Conservation (phyloP, 2,329 filamentous ascomycete species). For the Westerdykella sp. region DNA sequence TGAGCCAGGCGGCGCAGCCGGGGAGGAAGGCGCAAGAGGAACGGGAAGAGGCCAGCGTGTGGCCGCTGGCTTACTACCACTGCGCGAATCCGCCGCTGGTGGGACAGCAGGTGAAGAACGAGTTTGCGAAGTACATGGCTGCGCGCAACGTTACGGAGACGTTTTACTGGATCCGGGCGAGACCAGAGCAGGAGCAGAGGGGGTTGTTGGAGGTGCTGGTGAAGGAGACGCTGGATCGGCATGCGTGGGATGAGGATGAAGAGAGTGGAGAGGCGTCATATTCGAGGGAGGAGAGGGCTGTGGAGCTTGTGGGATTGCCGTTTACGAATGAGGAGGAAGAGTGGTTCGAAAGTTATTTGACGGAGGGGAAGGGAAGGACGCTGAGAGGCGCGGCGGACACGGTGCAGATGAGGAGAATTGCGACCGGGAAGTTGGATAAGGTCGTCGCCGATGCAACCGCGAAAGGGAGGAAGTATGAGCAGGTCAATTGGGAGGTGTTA, state of each 20-base stretch:
- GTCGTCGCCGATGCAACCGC: constrained; percentile 23
- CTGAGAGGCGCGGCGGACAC: constrained; percentile 65
- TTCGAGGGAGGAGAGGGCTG: constrained; percentile 50
- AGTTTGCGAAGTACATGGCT: constrained; percentile 64
- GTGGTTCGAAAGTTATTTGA: constrained; percentile 67
- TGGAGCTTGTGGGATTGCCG: constrained; percentile 66
- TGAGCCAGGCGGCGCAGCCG: constrained; percentile 45
- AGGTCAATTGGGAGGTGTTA: constrained; percentile 47
- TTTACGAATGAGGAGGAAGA: constrained; percentile 64
- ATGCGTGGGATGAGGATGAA: constrained; percentile 6
- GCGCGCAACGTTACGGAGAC: constrained; percentile 64
- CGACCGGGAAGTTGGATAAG: constrained; percentile 55
- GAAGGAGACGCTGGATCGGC: constrained; percentile 23
- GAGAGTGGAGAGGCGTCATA: constrained; percentile 9
- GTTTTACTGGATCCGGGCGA: constrained; percentile 64
- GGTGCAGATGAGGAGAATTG: constrained; percentile 66
- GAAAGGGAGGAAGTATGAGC: constrained; percentile 44
- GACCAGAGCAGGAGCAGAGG: constrained; percentile 56
- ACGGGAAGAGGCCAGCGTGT: constrained; percentile 42
- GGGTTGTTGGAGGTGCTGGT: constrained; percentile 63
- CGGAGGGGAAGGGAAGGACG: constrained; percentile 57
- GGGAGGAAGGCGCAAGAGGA: constrained; percentile 33
- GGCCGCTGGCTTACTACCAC: constrained; percentile 73
- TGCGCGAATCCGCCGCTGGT: constrained; percentile 68
- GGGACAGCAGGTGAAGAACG: constrained; percentile 54